These are phyloP conservation scores for Psilocybe subaeruginosa DNA, from an alignment of 768 basidiomycete species.

Conservation along the genomic window DNA sequence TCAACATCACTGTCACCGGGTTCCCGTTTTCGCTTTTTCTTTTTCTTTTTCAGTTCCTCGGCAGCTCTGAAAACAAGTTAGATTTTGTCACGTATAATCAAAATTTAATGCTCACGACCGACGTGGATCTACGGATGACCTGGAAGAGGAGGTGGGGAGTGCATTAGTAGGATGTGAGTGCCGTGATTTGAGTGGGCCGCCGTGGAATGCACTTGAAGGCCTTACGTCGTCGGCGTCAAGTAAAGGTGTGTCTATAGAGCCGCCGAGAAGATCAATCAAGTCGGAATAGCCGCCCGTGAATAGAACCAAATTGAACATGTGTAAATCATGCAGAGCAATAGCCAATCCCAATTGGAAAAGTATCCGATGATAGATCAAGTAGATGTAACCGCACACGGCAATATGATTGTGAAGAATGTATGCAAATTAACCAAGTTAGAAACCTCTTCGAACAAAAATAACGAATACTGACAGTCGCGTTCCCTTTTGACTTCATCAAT, in stretches of 20 bases:
- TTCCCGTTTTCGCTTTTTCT: slow-evolving; percentile 86
- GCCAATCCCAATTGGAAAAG: neutral
- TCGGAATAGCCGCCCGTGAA: neutral
- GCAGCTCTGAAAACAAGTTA: slow-evolving; percentile 24
- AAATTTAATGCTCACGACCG: slow-evolving; percentile 48
- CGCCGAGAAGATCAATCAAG: neutral
- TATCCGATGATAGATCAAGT: slow-evolving; percentile 4
- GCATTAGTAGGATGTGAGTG: slow-evolving; percentile 47
- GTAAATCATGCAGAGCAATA: neutral
- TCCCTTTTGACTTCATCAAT: slow-evolving; percentile 75
- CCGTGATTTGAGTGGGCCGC: slow-evolving; percentile 45
- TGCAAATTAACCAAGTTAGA: slow-evolving; percentile 22
- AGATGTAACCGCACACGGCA: slow-evolving; percentile 1
- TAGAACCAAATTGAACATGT: neutral
- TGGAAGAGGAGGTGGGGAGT: slow-evolving; percentile 48
- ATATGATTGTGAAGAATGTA: slow-evolving; percentile 20
- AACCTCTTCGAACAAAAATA: slow-evolving; percentile 17
- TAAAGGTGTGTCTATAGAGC: slow-evolving; percentile 40
- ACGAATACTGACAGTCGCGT: slow-evolving; percentile 67
- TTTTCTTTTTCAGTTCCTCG: slow-evolving; percentile 74
- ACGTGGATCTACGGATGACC: slow-evolving; percentile 65
- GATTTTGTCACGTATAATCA: slow-evolving; percentile 4
- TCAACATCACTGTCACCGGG: slow-evolving; percentile 73
- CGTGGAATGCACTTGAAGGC: slow-evolving; percentile 34
- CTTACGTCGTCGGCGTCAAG: slow-evolving; percentile 54